Percentiles rank a stretch among this genome's conserved stretches.
Evolutionary conservation across 208 protist genomes (phyloP).

Genomic region (Entamoeba invadens): DNA sequence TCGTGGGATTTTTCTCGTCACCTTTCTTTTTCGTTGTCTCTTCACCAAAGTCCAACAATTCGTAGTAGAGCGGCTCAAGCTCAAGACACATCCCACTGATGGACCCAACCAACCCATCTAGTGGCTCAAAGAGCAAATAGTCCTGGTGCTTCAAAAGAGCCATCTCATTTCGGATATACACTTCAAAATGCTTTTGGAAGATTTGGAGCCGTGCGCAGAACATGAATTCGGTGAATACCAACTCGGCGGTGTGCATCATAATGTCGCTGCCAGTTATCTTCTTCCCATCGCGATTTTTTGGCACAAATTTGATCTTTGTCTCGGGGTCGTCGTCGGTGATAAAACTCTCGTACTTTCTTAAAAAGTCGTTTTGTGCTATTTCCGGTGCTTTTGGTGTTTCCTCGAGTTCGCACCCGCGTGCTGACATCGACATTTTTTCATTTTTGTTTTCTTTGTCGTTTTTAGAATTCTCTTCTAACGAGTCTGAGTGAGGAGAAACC

Average conservation of each 20-base stretch:
- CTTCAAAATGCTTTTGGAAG: background rate
- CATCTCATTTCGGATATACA: background rate
- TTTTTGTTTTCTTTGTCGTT: too few species aligned
- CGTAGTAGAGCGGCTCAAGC: background rate
- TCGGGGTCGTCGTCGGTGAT: background rate
- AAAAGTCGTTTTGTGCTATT: background rate
- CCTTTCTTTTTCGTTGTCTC: background rate
- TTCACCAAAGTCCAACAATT: background rate
- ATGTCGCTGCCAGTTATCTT: background rate
- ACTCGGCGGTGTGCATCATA: background rate
- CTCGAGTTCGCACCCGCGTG: too few species aligned
- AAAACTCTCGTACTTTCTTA: background rate
- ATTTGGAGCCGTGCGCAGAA: background rate
- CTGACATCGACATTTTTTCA: too few species aligned
- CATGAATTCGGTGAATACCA: background rate
- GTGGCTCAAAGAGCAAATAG: background rate
- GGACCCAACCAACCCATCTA: background rate
- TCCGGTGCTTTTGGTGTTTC: too few species aligned
- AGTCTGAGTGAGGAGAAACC: too few species aligned
- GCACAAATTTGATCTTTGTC: background rate
- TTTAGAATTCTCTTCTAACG: too few species aligned
- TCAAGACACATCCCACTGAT: background rate
- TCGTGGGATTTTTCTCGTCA: too few species aligned
- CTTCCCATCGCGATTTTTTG: background rate
- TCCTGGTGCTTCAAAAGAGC: background rate